Conservation (phyloP, 1,284 basidiomycete genomes). For the Hemileia vastatrix region DNA sequence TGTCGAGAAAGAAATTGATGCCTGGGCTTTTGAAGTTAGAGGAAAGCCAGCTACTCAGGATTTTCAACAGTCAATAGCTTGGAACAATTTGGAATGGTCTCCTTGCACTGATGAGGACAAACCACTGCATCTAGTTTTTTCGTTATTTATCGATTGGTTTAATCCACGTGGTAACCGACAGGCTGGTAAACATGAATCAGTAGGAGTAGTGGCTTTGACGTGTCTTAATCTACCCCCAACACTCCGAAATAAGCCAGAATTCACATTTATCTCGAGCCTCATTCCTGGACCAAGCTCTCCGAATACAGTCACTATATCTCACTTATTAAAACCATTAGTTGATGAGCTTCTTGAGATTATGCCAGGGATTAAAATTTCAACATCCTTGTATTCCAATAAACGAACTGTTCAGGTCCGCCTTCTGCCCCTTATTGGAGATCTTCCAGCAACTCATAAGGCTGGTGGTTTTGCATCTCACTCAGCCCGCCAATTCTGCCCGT, state of each 20-base stretch:
- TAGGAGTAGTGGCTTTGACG: slow-evolving; percentile 7
- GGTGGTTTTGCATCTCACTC: not conserved
- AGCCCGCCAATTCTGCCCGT: slow-evolving; percentile 4
- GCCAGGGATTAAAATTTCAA: not conserved
- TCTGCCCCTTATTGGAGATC: slow-evolving; percentile 7
- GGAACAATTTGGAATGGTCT: not conserved
- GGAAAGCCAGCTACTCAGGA: not conserved
- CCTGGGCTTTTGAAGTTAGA: not conserved
- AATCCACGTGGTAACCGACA: slow-evolving; percentile 1
- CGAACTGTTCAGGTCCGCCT: not conserved
- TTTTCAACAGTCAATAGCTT: slow-evolving; percentile 2
- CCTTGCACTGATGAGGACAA: not conserved
- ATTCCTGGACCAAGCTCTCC: not conserved
- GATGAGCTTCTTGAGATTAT: slow-evolving; percentile 3
- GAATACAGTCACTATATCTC: not conserved
- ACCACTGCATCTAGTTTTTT: not conserved
- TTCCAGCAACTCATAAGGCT: slow-evolving; percentile 3
- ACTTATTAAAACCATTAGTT: slow-evolving; percentile 3
- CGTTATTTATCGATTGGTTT: slow-evolving; percentile 4
- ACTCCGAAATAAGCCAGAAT: not conserved
- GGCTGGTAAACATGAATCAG: not conserved
- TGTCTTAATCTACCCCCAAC: slow-evolving; percentile 9
- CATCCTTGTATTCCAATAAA: not conserved
- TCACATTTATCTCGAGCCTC: not conserved
- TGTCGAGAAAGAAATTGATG: slow-evolving; percentile 1